These are phyloP conservation scores for Xylariaceae sp. DNA, from an alignment of 2,329 filamentous ascomycete genomes.

Conservation along the genomic window DNA sequence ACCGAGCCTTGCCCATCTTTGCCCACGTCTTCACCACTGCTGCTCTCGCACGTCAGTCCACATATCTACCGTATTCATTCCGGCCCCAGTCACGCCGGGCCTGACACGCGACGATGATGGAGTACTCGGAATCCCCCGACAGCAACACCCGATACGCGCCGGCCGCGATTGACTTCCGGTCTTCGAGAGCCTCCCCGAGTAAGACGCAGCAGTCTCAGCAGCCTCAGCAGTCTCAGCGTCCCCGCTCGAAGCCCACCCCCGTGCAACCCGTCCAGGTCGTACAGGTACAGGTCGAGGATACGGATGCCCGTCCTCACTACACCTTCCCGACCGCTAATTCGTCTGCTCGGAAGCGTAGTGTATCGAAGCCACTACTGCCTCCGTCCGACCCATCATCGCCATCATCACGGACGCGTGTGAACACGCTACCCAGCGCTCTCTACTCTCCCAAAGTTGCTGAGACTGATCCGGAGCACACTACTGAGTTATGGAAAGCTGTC, in stretches of 20 bases:
- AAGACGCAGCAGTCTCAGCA: neutral
- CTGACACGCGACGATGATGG: neutral
- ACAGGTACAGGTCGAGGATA: neutral
- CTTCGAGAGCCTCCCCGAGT: neutral
- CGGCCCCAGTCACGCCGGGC: neutral
- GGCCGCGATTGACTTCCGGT: neutral
- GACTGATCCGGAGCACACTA: slow-evolving; percentile 2
- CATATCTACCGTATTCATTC: neutral
- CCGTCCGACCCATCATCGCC: neutral
- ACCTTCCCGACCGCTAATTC: slow-evolving; percentile 1
- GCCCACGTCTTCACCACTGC: neutral
- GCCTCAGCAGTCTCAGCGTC: neutral
- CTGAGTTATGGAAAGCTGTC: neutral
- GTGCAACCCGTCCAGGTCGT: neutral
- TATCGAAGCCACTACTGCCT: neutral
- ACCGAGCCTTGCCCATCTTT: neutral
- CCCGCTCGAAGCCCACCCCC: neutral
- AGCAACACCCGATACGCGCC: neutral
- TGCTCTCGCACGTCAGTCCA: neutral
- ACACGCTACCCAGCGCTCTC: neutral
- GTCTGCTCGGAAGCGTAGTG: neutral
- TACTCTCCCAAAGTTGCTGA: neutral
- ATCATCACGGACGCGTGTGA: neutral
- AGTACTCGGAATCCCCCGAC: neutral
- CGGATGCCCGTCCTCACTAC: neutral